Percentiles rank a stretch among this genome's conserved stretches.
These are phyloP conservation scores for Leccinum olivaceopallidum DNA, from an alignment of 768 basidiomycete genomes.

Conservation along the genomic window DNA sequence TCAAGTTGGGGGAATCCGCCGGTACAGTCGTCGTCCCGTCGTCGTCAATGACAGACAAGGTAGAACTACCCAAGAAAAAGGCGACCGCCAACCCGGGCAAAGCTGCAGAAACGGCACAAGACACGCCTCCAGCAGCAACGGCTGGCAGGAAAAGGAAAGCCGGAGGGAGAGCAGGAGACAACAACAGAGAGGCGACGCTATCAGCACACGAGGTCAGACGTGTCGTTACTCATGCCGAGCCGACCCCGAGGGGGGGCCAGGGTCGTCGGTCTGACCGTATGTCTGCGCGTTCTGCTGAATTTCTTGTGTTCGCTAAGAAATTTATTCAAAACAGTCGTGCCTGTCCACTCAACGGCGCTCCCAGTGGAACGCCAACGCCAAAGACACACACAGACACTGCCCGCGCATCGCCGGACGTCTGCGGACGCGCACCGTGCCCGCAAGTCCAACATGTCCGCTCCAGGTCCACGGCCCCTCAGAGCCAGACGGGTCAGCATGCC, in stretches of 20 bases:
- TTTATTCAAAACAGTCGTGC: slow-evolving; percentile 14
- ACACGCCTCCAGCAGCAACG: slow-evolving; percentile 12
- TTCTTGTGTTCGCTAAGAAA: slow-evolving; percentile 12
- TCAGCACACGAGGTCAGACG: slow-evolving; percentile 15
- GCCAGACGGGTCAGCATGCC: slow-evolving; percentile 27
- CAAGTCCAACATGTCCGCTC: slow-evolving; percentile 21
- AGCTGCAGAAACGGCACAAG: slow-evolving; percentile 16
- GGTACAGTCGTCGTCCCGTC: slow-evolving; percentile 10
- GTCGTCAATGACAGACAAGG: slow-evolving; percentile 30
- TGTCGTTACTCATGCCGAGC: slow-evolving; percentile 14
- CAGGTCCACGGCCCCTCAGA: slow-evolving; percentile 27
- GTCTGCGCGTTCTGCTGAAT: slow-evolving; percentile 4
- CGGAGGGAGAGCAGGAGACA: slow-evolving; percentile 16
- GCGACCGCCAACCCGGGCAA: slow-evolving; percentile 12
- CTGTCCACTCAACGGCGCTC: slow-evolving; percentile 18
- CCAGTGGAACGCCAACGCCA: slow-evolving; percentile 28
- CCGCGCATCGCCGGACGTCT: slow-evolving; percentile 27
- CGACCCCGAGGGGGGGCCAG: slow-evolving; percentile 21
- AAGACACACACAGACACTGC: slow-evolving; percentile 20
- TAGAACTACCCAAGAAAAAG: slow-evolving; percentile 25
- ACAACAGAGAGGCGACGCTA: slow-evolving; percentile 12
- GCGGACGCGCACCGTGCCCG: slow-evolving; percentile 28
- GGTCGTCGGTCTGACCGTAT: slow-evolving; percentile 32
- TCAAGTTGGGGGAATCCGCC: slow-evolving; percentile 8
- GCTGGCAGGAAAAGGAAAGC: slow-evolving; percentile 31